phyloP scores from a whole-genome alignment of 768 basidiomycete genomes.

The Hygrophorus russula region DNA sequence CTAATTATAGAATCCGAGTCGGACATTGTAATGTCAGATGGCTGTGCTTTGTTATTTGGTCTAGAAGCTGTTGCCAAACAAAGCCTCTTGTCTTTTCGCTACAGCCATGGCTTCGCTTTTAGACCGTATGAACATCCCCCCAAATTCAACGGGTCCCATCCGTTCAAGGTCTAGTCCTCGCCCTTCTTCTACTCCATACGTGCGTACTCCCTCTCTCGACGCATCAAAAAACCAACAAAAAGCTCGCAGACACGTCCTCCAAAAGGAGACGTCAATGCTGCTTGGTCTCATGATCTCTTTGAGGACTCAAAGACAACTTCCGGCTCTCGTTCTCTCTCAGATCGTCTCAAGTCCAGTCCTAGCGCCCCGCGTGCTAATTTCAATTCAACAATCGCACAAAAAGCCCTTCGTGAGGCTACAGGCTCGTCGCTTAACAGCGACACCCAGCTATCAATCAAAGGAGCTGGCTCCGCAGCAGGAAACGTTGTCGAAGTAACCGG shows the following conservation, averaged over 20 bases:
- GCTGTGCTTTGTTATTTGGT: too few relatives aligned
- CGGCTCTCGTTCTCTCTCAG: conserved; percentile 48
- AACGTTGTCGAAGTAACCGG: conserved; percentile 71
- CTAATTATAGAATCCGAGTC: too few relatives aligned
- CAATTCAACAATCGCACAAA: conserved; percentile 36
- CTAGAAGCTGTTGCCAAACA: too few relatives aligned
- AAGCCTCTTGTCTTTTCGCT: background rate
- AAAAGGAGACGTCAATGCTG: conserved; percentile 54
- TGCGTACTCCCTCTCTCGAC: conserved; percentile 25
- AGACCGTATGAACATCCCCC: conserved; percentile 41
- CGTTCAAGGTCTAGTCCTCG: conserved; percentile 28
- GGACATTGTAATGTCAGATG: too few relatives aligned
- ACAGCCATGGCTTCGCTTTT: conserved; percentile 43
- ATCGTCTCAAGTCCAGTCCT: conserved; percentile 39
- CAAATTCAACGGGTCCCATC: conserved; percentile 31
- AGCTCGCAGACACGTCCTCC: conserved; percentile 37
- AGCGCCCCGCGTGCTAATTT: conserved; percentile 24
- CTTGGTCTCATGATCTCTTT: conserved; percentile 66
- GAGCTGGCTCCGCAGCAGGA: conserved; percentile 42
- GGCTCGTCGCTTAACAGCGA: conserved; percentile 17
- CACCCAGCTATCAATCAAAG: conserved; percentile 50
- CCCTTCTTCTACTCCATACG: conserved; percentile 40
- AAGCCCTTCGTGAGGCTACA: conserved; percentile 54
- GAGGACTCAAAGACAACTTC: conserved; percentile 50
- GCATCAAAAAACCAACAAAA: conserved; percentile 8